Base-by-base conservation (phyloP, 805 yeast genomes). In the Metschnikowia lunata region DNA sequence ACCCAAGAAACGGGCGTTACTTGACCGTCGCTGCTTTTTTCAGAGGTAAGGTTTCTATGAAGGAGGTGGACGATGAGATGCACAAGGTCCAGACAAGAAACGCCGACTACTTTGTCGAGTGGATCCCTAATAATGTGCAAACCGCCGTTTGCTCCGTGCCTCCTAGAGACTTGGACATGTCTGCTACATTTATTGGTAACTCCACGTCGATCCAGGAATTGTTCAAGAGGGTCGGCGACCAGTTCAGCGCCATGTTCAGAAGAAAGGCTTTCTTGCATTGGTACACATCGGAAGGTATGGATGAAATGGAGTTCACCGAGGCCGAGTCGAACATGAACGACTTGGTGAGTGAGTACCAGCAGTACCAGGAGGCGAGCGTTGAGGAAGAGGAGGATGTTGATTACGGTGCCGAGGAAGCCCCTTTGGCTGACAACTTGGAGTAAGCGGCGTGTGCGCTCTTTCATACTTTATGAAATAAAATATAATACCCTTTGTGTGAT, bases 231-330 rank as follows among this genome's bases (percentile, higher is more conserved):
- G 85, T 87, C 45, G 91, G 91, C 52, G 88, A 79, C 58, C 96
- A 89, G 71, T 89, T 89, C 71, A 75, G 83, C 56, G 90, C 89
- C 49, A 89, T 89, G 97, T 89, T 85, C 71, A 80, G 87, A 65
- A 87, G 93, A 74, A 85, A 84, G 67, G 97, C 97, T 52, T 89
- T 89, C 81, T 82, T 89, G 71, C 96, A 89, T 69, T 89, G 97
- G 97, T 89, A 88, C 71, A 86, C 93, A 8, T 78, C 83, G 56
- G 97, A 89, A 70, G 97, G 97, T 73, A 89, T 89, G 97, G 97
- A 89, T 62, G 95, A 85, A 71, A 77, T 83, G 75, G 97, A 89
- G 72, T 89, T 89, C 68, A 80, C 88, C 46, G 97, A 89, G 73
- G 97, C 97, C 42, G 95, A 88, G 71, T 82, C 91, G 43, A 86